Evolutionary conservation across 2,329 filamentous ascomycete species (phyloP).

Genomic region (Fusarium paranaense): DNA sequence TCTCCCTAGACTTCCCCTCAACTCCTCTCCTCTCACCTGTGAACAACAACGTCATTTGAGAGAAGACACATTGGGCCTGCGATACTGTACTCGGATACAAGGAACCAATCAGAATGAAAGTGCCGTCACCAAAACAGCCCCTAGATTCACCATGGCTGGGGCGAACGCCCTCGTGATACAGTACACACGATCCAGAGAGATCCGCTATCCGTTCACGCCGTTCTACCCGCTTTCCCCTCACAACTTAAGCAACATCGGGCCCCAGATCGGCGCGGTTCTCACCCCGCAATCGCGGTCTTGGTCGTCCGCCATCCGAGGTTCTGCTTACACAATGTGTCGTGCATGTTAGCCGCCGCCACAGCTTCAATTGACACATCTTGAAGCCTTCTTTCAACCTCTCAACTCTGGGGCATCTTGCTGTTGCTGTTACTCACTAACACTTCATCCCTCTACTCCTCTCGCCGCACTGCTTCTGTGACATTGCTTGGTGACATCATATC

Average conservation of each 20-base stretch:
- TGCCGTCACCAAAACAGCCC: neutral
- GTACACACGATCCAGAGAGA: slow-evolving; percentile 4
- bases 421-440: neutral
- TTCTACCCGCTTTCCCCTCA: slow-evolving; percentile 35
- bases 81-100: neutral
- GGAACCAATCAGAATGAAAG: neutral
- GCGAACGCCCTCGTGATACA: neutral
- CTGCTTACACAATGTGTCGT: slow-evolving; percentile 9
- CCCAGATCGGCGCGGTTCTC: slow-evolving; percentile 28
- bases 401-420: neutral
- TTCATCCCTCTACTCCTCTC: neutral
- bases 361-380: slow-evolving; percentile 7
- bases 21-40: neutral
- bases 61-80: neutral
- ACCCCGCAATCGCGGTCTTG: slow-evolving; percentile 38
- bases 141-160: neutral
- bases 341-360: slow-evolving; percentile 23
- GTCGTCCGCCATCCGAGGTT: slow-evolving; percentile 37
- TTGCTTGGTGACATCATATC: slow-evolving; percentile 13
- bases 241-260: slow-evolving; percentile 23
- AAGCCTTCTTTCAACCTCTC: slow-evolving; percentile 4
- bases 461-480: neutral
- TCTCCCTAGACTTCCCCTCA: neutral
- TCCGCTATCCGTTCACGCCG: slow-evolving; percentile 3
- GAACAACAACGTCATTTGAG: neutral